Conservation (phyloP, 495 filamentous ascomycete species). For the Neurospora sp. region DNA sequence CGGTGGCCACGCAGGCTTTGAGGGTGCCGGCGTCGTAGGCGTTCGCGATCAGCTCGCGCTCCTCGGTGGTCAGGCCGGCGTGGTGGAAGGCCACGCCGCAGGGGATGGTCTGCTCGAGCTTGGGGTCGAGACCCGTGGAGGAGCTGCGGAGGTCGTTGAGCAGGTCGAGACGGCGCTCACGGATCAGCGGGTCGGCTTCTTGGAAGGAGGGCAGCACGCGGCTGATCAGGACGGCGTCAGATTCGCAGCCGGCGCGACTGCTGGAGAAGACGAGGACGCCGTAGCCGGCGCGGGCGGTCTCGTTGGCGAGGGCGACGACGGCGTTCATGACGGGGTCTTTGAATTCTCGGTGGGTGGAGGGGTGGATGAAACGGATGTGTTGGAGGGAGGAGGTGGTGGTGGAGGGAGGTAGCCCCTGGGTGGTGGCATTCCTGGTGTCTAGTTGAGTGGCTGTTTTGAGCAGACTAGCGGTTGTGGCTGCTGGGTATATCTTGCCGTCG, state of each 20-base stretch:
- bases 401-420: constrained; percentile 7
- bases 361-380: constrained; percentile 35
- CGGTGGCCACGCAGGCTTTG: constrained; percentile 70
- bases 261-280: constrained; percentile 71
- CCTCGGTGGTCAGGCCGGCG: constrained; percentile 71
- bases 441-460: constrained; percentile 51
- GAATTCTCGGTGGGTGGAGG: constrained; percentile 51
- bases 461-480: constrained; percentile 50
- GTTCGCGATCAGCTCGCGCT: constrained; percentile 62
- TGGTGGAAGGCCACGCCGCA: constrained; percentile 71
- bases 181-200: constrained; percentile 34
- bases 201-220: constrained; percentile 44
- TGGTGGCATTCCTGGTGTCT: constrained; percentile 22
- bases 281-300: constrained; percentile 56
- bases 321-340: constrained; percentile 56
- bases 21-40: constrained; percentile 63
- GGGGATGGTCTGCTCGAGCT: constrained; percentile 52
- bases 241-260: constrained; percentile 55
- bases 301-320: constrained; percentile 57
- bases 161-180: constrained; percentile 54
- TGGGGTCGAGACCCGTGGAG: constrained; percentile 55
- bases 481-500: constrained; percentile 59
- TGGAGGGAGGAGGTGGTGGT: constrained; percentile 23
- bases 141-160: constrained; percentile 59
- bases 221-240: constrained; percentile 53